Conservation (phyloP, 2,329 filamentous ascomycete genomes). For the Penicillium brevicompactum region DNA sequence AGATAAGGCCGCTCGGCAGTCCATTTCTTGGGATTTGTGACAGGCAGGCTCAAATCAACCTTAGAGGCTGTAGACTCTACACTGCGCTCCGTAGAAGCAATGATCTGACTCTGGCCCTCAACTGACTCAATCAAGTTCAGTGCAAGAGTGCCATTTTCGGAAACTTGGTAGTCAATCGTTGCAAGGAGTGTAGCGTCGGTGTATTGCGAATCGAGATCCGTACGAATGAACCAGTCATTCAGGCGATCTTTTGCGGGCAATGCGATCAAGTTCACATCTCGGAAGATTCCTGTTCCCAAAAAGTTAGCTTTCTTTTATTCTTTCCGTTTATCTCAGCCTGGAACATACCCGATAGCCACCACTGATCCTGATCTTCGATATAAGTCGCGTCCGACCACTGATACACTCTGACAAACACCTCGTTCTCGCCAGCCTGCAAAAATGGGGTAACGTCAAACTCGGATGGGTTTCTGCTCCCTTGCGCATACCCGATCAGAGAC, state of each 20-base stretch:
- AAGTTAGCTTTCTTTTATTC: conserved; percentile 22
- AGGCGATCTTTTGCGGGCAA: conserved; percentile 56
- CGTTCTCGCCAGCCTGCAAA: conserved; percentile 54
- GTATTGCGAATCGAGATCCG: conserved; percentile 57
- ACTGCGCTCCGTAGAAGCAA: conserved; percentile 13
- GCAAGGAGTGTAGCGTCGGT: conserved; percentile 54
- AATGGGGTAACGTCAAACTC: conserved; percentile 66
- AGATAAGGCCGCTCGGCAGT: conserved; percentile 67
- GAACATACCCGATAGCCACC: conserved; percentile 63
- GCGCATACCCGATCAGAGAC: conserved; percentile 64
- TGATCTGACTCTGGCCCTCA: conserved; percentile 33
- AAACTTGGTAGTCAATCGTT: conserved; percentile 41
- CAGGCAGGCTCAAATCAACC: conserved; percentile 35
- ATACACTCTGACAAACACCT: conserved; percentile 65
- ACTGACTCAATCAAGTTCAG: conserved; percentile 5
- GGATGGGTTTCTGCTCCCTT: conserved; percentile 67
- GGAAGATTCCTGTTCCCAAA: conserved; percentile 67
- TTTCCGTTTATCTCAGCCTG: background rate
- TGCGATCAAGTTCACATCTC: conserved; percentile 65
- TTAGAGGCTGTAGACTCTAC: conserved; percentile 32
- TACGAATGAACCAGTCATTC: conserved; percentile 61
- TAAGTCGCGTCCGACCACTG: conserved; percentile 70
- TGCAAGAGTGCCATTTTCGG: background rate
- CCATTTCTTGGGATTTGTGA: conserved; percentile 63
- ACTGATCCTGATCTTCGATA: conserved; percentile 70